Conservation (phyloP, 2,329 filamentous ascomycete genomes). For the Helotiales sp. region DNA sequence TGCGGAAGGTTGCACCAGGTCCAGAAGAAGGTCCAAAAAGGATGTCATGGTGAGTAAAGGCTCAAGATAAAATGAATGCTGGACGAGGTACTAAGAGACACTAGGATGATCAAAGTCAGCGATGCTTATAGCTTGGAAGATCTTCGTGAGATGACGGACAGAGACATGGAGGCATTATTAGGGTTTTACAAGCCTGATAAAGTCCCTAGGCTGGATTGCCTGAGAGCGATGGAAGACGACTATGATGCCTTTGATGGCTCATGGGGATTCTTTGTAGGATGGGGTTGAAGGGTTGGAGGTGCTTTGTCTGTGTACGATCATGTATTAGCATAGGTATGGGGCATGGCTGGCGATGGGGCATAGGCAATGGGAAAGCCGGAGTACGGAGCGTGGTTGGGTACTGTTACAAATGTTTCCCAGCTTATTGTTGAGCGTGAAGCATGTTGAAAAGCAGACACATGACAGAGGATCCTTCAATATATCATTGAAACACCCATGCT, state of each 20-base stretch:
- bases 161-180: slow-evolving; percentile 82
- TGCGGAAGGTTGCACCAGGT: slow-evolving; percentile 74
- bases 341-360: background rate
- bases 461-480: too few species aligned
- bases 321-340: background rate
- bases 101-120: slow-evolving; percentile 88
- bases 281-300: slow-evolving; percentile 26
- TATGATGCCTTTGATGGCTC: slow-evolving; percentile 34
- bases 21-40: slow-evolving; percentile 76
- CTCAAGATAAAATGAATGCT: background rate
- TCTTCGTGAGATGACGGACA: slow-evolving; percentile 76
- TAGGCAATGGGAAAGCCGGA: background rate
- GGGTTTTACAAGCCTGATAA: slow-evolving; percentile 64
- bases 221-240: slow-evolving; percentile 52
- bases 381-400: background rate
- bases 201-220: slow-evolving; percentile 55
- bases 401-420: too few species aligned
- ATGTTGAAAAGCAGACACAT: too few species aligned
- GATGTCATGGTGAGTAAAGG: slow-evolving; percentile 80
- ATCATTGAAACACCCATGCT: background rate
- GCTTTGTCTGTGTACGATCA: background rate
- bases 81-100: slow-evolving; percentile 33
- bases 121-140: slow-evolving; percentile 84
- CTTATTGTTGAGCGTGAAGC: too few species aligned
- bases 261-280: slow-evolving; percentile 36